These are phyloP conservation scores for Alternaria sp. DNA, from an alignment of 2,329 filamentous ascomycete genomes.

Conservation along the genomic window DNA sequence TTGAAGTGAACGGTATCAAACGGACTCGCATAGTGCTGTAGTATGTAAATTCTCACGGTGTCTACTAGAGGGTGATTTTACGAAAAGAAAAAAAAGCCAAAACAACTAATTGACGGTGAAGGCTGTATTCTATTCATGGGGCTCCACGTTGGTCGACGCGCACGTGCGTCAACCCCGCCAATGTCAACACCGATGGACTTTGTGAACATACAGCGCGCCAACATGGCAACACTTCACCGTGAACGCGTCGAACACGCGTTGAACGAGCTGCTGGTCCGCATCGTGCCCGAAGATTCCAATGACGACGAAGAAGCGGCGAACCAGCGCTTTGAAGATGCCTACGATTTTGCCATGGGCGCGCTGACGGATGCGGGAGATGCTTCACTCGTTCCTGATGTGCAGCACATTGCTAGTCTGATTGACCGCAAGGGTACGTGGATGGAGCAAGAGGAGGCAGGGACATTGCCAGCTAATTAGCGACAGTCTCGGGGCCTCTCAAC, in stretches of 20 bases:
- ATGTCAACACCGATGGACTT: slow-evolving; percentile 18
- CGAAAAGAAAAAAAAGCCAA: too few relatives aligned
- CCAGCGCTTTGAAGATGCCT: slow-evolving; percentile 71
- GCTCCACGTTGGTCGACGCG: slow-evolving; percentile 2
- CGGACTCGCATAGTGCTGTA: too few relatives aligned
- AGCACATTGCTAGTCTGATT: slow-evolving; percentile 92
- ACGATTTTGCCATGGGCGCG: slow-evolving; percentile 60
- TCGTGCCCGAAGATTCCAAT: slow-evolving; percentile 71
- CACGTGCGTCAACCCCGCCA: slow-evolving; percentile 21
- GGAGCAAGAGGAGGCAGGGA: too few relatives aligned
- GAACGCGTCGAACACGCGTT: slow-evolving; percentile 80
- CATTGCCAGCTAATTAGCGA: slow-evolving; percentile 19
- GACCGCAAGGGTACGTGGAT: slow-evolving; percentile 70
- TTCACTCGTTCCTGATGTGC: slow-evolving; percentile 74
- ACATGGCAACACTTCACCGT: slow-evolving; percentile 47
- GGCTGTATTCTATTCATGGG: not conserved
- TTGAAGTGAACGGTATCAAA: too few relatives aligned
- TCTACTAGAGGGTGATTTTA: too few relatives aligned
- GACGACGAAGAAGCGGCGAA: slow-evolving; percentile 74
- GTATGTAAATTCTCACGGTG: too few relatives aligned
- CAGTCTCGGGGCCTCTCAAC: slow-evolving; percentile 77
- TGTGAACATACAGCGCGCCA: slow-evolving; percentile 34
- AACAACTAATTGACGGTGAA: too few relatives aligned
- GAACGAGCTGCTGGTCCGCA: slow-evolving; percentile 77
- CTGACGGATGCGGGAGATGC: slow-evolving; percentile 59